phyloP scores from a whole-genome alignment of 108 stramenopile species.

The Nitzschia sp. region DNA sequence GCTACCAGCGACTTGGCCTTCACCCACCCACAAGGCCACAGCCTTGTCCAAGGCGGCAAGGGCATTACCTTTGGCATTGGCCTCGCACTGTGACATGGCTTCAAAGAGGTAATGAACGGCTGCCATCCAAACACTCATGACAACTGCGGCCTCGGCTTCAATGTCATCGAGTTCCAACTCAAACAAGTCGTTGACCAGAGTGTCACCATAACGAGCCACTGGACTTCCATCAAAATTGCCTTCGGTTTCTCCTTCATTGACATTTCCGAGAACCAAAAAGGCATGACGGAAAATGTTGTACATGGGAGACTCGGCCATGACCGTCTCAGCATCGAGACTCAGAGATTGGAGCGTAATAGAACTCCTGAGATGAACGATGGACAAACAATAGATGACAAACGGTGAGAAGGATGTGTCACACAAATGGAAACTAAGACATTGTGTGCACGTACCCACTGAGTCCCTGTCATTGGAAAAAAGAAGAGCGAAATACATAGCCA shows the following conservation, averaged over 20 bases:
- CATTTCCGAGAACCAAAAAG: conserved; percentile 54
- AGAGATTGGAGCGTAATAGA: conserved; percentile 20
- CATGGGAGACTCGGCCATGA: conserved; percentile 51
- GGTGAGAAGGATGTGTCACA: background rate
- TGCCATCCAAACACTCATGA: conserved; percentile 75
- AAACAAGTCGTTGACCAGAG: conserved; percentile 60
- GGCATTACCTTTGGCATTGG: conserved; percentile 20
- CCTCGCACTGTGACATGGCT: conserved; percentile 43
- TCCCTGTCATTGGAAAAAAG: background rate
- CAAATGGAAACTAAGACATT: background rate
- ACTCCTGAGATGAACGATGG: too few species aligned
- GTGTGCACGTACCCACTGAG: background rate
- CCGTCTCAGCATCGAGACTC: conserved; percentile 20
- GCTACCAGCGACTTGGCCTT: conserved; percentile 47
- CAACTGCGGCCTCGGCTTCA: conserved; percentile 51
- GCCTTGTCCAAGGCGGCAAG: conserved; percentile 56
- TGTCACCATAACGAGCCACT: conserved; percentile 52
- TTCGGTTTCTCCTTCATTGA: conserved; percentile 40
- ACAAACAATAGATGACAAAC: background rate
- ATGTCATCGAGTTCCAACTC: conserved; percentile 29
- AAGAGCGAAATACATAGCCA: background rate
- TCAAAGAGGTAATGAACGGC: conserved; percentile 57
- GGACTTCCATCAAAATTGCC: conserved; percentile 60
- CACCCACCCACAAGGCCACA: conserved; percentile 75
- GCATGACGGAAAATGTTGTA: conserved; percentile 72